Conservation (phyloP, 768 basidiomycete species). For the Boletus rubroflammeus region DNA sequence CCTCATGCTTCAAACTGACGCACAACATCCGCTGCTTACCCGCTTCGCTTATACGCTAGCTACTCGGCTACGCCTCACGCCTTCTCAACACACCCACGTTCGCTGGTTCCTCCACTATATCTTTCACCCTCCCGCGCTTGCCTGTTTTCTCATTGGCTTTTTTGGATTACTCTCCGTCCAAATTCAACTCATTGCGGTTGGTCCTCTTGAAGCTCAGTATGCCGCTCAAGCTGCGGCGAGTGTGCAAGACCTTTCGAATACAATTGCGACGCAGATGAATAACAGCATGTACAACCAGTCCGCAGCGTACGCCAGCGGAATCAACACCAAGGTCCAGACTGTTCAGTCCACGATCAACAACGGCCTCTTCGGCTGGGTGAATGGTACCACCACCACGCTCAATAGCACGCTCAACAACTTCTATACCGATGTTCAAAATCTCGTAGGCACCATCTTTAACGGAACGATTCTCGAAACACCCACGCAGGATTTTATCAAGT, state of each 20-base stretch:
- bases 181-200: constrained; percentile 78
- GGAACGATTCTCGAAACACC: constrained; percentile 79
- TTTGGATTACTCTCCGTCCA: constrained; percentile 85
- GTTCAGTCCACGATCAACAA: constrained; percentile 80
- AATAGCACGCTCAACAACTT: constrained; percentile 85
- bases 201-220: constrained; percentile 69
- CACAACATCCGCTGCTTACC: constrained; percentile 70
- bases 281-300: constrained; percentile 82
- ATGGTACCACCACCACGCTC: constrained; percentile 80
- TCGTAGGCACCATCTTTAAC: constrained; percentile 77
- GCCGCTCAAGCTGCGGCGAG: constrained; percentile 57
- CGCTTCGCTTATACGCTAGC: constrained; percentile 57
- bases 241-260: constrained; percentile 61
- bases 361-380: constrained; percentile 93
- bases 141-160: constrained; percentile 89
- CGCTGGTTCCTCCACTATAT: constrained; percentile 92
- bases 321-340: constrained; percentile 67
- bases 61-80: constrained; percentile 48
- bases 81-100: constrained; percentile 62
- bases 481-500: constrained; percentile 82
- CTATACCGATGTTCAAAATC: constrained; percentile 78
- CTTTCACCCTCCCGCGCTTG: constrained; percentile 86
- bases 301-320: constrained; percentile 64
- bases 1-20: constrained; percentile 65
- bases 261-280: constrained; percentile 76